phyloP scores from a whole-genome alignment of 768 basidiomycete species.

The Rhizopogon vesiculosus region DNA sequence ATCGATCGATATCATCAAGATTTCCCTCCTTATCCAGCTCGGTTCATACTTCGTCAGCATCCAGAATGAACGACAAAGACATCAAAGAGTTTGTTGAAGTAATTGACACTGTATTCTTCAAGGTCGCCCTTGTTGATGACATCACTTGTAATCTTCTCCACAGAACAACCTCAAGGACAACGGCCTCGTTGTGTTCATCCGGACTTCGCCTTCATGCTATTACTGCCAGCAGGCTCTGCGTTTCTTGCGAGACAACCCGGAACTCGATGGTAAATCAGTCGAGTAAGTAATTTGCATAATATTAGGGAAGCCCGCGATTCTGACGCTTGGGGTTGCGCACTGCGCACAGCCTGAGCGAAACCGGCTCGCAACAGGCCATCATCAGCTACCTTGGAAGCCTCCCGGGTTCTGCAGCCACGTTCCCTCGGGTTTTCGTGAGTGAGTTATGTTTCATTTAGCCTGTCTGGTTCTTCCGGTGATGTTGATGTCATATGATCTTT shows the following conservation, averaged over 20 bases:
- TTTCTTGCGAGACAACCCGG: background rate
- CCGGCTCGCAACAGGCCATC: background rate
- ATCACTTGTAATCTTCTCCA: too few relatives aligned
- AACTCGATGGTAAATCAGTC: background rate
- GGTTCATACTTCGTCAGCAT: background rate
- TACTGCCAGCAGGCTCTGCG: background rate
- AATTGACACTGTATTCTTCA: background rate
- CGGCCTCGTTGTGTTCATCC: background rate
- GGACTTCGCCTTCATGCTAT: background rate
- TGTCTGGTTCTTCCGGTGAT: background rate
- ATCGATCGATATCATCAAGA: slow-evolving; percentile 4
- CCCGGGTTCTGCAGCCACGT: background rate
- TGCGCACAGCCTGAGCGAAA: background rate
- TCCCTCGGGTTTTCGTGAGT: background rate
- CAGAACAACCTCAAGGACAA: background rate
- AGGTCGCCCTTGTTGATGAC: background rate
- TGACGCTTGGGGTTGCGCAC: background rate
- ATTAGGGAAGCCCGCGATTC: background rate
- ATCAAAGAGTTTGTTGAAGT: background rate
- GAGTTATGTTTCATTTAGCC: background rate
- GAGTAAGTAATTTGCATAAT: background rate
- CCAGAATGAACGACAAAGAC: background rate
- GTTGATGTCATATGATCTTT: background rate
- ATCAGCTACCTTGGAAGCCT: background rate
- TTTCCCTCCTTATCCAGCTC: background rate